Evolutionary conservation across 495 filamentous ascomycete genomes (phyloP).

Genomic region (Pseudotulostoma volvatum): DNA sequence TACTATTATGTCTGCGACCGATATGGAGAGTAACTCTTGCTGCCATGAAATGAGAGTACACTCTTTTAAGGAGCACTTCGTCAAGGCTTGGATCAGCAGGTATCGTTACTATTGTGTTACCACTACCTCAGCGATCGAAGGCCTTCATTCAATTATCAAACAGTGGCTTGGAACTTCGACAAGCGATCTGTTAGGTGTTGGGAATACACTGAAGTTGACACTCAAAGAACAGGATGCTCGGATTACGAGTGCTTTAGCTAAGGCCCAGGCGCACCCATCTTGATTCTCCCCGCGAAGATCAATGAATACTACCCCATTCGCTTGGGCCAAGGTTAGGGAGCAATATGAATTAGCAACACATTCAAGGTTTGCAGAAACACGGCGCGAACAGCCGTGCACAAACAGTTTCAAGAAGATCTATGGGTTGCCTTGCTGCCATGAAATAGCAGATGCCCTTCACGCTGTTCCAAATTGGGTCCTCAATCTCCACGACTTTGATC

Average conservation of each 20-base stretch:
- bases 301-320: neutral
- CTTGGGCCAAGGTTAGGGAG: too few relatives aligned
- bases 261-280: neutral
- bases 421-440: too few relatives aligned
- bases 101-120: neutral
- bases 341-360: neutral
- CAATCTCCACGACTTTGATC: too few relatives aligned
- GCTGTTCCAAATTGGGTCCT: too few relatives aligned
- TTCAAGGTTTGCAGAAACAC: neutral
- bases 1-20: neutral
- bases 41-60: too few relatives aligned
- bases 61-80: neutral
- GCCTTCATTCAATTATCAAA: neutral
- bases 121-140: too few relatives aligned
- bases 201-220: neutral
- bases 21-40: neutral
- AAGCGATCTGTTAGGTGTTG: neutral
- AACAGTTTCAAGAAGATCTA: neutral
- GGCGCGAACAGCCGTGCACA: neutral
- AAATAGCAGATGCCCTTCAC: too few relatives aligned
- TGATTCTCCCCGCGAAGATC: neutral
- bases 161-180: neutral
- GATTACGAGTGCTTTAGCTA: neutral
- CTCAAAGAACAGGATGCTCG: neutral
- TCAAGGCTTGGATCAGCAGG: too few relatives aligned